These are phyloP conservation scores for Pisolithus thermaeus DNA, from an alignment of 1,284 basidiomycete genomes.

Conservation along the genomic window DNA sequence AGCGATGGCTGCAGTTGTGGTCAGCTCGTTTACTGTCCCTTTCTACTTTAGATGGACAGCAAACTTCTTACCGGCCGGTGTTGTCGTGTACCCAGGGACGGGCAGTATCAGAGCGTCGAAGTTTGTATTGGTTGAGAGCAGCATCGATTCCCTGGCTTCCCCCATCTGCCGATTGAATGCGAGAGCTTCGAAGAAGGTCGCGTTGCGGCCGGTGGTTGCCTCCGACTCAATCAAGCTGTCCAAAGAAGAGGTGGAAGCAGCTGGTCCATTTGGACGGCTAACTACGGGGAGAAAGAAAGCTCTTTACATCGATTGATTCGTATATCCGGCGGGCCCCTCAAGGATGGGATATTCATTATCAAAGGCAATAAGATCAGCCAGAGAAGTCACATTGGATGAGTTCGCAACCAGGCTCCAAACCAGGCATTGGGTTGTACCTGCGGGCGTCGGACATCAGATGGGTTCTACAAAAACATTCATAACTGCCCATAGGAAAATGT, in stretches of 20 bases:
- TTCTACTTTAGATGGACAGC: neutral
- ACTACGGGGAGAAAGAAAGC: neutral
- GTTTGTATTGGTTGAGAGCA: slow-evolving; percentile 39
- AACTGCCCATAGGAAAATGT: neutral
- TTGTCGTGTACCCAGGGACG: slow-evolving; percentile 41
- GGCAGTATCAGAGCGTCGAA: slow-evolving; percentile 58
- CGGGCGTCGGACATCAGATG: neutral
- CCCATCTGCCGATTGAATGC: slow-evolving; percentile 43
- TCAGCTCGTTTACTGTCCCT: neutral
- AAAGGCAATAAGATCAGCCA: slow-evolving; percentile 54
- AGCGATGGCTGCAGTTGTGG: slow-evolving; percentile 38
- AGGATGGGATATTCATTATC: slow-evolving; percentile 43
- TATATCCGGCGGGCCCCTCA: slow-evolving; percentile 45
- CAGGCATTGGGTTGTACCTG: slow-evolving; percentile 37
- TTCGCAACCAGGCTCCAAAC: slow-evolving; percentile 38
- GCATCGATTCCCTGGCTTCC: slow-evolving; percentile 54
- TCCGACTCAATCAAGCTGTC: slow-evolving; percentile 44
- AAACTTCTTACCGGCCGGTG: slow-evolving; percentile 19
- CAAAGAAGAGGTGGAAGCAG: neutral
- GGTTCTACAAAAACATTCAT: no score
- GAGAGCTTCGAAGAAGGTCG: slow-evolving; percentile 44
- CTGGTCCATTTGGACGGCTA: neutral
- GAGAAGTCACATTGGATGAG: slow-evolving; percentile 47
- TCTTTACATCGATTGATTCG: slow-evolving; percentile 40
- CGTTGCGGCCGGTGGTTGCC: slow-evolving; percentile 42